Evolutionary conservation across 768 basidiomycete genomes (phyloP).

Genomic region (Amanita muscaria): DNA sequence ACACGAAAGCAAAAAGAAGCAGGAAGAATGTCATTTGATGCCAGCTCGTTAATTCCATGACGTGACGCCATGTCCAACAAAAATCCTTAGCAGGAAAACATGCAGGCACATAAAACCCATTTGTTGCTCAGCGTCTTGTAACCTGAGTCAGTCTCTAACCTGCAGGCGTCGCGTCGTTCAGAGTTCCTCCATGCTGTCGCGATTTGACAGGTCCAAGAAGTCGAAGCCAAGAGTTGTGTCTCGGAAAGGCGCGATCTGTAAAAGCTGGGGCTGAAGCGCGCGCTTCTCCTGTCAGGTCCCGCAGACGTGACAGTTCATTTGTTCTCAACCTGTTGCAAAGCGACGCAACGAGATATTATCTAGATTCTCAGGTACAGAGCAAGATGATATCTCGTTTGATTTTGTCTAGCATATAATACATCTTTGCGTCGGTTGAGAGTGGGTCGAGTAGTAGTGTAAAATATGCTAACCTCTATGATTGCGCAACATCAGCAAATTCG

Average conservation of each 20-base stretch:
- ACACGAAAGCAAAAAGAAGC: neutral
- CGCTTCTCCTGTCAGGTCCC: slow-evolving; percentile 1
- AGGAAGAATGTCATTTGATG: slow-evolving; percentile 7
- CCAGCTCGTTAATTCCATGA: neutral
- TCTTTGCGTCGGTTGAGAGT: slow-evolving; percentile 1
- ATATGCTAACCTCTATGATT: slow-evolving; percentile 5
- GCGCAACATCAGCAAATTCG: neutral
- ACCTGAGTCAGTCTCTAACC: slow-evolving; percentile 6
- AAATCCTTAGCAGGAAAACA: slow-evolving; percentile 4
- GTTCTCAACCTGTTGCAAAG: slow-evolving; percentile 8
- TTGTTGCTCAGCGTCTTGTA: neutral
- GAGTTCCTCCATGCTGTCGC: slow-evolving; percentile 5
- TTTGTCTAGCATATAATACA: slow-evolving; percentile 1
- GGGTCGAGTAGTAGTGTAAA: neutral
- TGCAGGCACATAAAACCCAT: slow-evolving; percentile 7
- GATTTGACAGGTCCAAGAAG: slow-evolving; percentile 15
- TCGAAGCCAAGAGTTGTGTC: slow-evolving; percentile 11
- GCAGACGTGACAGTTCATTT: slow-evolving; percentile 3
- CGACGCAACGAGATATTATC: slow-evolving; percentile 7
- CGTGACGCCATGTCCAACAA: neutral
- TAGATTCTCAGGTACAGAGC: slow-evolving; percentile 8
- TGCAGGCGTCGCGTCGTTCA: slow-evolving; percentile 1
- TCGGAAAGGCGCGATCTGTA: slow-evolving; percentile 2
- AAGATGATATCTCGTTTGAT: neutral
- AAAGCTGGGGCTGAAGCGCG: neutral